Conservation (phyloP, 164 flowering plant species). For the Vitis labrusca region DNA sequence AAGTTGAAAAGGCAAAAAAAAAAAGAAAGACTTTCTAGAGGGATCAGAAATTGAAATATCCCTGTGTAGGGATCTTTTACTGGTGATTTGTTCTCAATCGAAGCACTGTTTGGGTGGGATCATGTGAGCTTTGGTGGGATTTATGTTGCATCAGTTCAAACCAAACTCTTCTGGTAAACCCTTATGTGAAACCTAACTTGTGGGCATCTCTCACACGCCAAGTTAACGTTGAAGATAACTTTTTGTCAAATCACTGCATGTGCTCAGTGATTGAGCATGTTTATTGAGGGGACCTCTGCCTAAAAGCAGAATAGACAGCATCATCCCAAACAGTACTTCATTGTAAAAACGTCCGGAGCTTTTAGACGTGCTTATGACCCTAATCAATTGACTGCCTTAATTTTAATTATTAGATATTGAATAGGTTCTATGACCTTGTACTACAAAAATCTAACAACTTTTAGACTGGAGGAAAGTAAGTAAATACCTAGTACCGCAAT, state of each 20-base stretch:
- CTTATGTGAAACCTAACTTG: background rate
- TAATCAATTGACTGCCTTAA: background rate
- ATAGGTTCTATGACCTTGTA: too few species aligned
- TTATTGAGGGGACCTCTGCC: background rate
- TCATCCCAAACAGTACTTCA: too few species aligned
- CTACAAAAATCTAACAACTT: too few species aligned
- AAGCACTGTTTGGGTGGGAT: too few species aligned
- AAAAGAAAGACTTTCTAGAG: too few species aligned
- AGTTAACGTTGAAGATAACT: background rate
- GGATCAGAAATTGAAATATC: background rate
- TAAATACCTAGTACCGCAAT: too few species aligned
- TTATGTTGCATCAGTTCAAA: constrained; percentile 4
- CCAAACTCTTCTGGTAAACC: background rate
- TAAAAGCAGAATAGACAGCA: too few species aligned
- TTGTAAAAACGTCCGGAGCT: too few species aligned
- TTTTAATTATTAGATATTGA: too few species aligned
- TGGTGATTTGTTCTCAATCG: too few species aligned
- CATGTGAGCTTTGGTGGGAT: background rate
- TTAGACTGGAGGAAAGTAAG: too few species aligned
- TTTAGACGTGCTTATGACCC: background rate
- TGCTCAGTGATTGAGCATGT: background rate
- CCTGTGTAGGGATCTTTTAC: background rate
- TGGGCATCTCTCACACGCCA: background rate
- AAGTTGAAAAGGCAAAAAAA: background rate
- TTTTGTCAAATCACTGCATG: constrained; percentile 8